Evolutionary conservation across 352 stramenopile species (phyloP).

Genomic region (Phytophthora sp.): DNA sequence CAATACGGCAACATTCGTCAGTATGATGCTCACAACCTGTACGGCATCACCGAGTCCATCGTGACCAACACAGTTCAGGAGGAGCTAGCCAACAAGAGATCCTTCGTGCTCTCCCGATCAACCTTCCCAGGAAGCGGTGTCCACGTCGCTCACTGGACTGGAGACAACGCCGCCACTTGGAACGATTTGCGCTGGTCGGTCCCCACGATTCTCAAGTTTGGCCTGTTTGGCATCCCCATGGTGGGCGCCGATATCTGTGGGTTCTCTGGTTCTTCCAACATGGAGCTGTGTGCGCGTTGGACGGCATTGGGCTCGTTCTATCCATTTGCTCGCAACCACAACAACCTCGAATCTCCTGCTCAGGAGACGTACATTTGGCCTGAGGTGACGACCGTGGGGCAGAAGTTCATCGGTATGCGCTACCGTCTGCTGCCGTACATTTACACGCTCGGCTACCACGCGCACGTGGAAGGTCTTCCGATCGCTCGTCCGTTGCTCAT

Average conservation of each 20-base stretch:
- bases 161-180: conserved; percentile 82
- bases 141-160: conserved; percentile 77
- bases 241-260: conserved; percentile 82
- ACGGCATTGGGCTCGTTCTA: conserved; percentile 79
- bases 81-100: conserved; percentile 56
- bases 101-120: conserved; percentile 77
- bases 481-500: conserved; percentile 67
- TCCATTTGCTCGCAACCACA: conserved; percentile 85
- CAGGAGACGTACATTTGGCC: conserved; percentile 78
- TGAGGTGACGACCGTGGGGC: conserved; percentile 49
- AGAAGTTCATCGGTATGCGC: conserved; percentile 70
- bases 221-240: conserved; percentile 84
- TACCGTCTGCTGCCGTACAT: conserved; percentile 83
- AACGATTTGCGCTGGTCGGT: conserved; percentile 79
- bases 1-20: conserved; percentile 62
- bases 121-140: conserved; percentile 70
- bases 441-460: conserved; percentile 78
- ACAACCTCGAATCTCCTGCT: conserved; percentile 54
- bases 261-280: conserved; percentile 59
- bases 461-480: conserved; percentile 44
- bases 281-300: conserved; percentile 83
- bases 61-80: conserved; percentile 63
- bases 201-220: conserved; percentile 71
- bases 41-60: conserved; percentile 78
- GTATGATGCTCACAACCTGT: conserved; percentile 87